Conservation (phyloP, 208 protist species). For the Endotrypanum monterogeii region DNA sequence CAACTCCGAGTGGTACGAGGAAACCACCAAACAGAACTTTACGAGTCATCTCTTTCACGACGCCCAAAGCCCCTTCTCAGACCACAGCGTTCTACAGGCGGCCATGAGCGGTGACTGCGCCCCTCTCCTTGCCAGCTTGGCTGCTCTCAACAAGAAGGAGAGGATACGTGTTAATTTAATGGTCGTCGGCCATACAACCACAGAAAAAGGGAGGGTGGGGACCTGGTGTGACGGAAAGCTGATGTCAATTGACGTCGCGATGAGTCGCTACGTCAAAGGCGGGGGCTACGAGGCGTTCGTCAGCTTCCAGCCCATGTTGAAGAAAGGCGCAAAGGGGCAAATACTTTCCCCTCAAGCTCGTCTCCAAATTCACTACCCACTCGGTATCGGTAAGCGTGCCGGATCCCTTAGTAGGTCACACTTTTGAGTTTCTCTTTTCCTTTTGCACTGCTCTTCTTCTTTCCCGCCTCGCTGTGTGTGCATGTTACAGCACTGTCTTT, state of each 20-base stretch:
- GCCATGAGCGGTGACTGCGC: slow-evolving; percentile 35
- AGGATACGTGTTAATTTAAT: slow-evolving; percentile 34
- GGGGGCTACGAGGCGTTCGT: slow-evolving; percentile 38
- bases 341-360: neutral
- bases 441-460: neutral
- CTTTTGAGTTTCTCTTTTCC: neutral
- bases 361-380: slow-evolving; percentile 21
- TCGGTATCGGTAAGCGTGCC: slow-evolving; percentile 8
- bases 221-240: slow-evolving; percentile 20
- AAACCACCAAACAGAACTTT: neutral
- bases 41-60: slow-evolving; percentile 19
- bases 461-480: no score
- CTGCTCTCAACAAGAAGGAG: slow-evolving; percentile 31
- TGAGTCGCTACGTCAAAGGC: slow-evolving; percentile 37
- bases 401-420: neutral
- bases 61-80: slow-evolving; percentile 42
- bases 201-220: slow-evolving; percentile 17
- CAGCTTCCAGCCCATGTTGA: slow-evolving; percentile 4
- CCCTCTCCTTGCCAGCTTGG: slow-evolving; percentile 36
- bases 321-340: neutral
- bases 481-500: no score
- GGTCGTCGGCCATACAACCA: slow-evolving; percentile 64
- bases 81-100: slow-evolving; percentile 26
- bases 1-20: slow-evolving; percentile 33
- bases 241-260: slow-evolving; percentile 30